Evolutionary conservation across 2,329 filamentous ascomycete genomes (phyloP).

Genomic region (Cladosporium colombiae): DNA sequence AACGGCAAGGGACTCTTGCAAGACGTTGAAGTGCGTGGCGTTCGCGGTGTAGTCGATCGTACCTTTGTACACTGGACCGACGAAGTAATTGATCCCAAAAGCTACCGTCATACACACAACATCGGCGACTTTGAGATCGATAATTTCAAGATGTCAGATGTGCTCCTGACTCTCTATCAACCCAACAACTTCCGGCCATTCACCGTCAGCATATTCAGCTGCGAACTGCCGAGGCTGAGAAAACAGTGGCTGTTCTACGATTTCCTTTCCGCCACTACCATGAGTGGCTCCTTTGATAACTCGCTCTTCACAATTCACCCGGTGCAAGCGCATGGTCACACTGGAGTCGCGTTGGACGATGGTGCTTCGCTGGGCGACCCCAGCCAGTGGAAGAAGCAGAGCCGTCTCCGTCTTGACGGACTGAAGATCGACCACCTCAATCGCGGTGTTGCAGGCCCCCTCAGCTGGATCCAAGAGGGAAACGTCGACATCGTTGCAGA

Average conservation of each 20-base stretch:
- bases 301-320: conserved; percentile 97
- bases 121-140: conserved; percentile 97
- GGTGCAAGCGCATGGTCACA: conserved; percentile 80
- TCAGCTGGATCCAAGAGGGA: conserved; percentile 97
- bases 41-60: conserved; percentile 88
- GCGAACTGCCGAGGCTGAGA: conserved; percentile 85
- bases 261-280: conserved; percentile 90
- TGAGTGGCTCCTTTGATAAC: conserved; percentile 93
- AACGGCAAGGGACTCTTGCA: conserved; percentile 89
- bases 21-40: conserved; percentile 91
- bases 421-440: conserved; percentile 96
- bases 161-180: conserved; percentile 89
- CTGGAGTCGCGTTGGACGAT: conserved; percentile 62
- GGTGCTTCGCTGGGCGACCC: conserved; percentile 63
- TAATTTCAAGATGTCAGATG: conserved; percentile 91
- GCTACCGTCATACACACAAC: conserved; percentile 82
- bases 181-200: conserved; percentile 91
- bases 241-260: conserved; percentile 99
- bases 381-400: conserved; percentile 92
- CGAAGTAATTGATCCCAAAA: conserved; percentile 74
- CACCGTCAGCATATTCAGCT: conserved; percentile 91
- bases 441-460: conserved; percentile 85
- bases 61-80: conserved; percentile 71
- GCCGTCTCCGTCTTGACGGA: conserved; percentile 85
- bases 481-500: conserved; percentile 96